Evolutionary conservation across 2,329 filamentous ascomycete genomes (phyloP).

Genomic region (Harringtonia lauricola): DNA sequence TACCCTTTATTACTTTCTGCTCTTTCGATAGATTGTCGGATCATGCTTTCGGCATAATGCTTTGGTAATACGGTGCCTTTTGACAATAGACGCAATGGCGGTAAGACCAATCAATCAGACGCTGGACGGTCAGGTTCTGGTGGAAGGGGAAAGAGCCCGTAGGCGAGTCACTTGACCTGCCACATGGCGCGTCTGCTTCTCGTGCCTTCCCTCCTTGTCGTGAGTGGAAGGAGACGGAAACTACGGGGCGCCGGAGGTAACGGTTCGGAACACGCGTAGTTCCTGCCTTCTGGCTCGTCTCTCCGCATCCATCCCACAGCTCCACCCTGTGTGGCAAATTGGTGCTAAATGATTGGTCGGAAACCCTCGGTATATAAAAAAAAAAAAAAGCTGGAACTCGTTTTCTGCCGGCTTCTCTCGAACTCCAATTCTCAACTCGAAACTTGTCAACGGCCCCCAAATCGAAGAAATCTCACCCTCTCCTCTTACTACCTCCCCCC

Average conservation of each 20-base stretch:
- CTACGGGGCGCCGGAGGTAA: background rate
- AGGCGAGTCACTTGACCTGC: no score
- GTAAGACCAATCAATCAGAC: no score
- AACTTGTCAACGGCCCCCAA: background rate
- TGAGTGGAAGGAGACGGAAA: background rate
- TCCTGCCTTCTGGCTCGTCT: no score
- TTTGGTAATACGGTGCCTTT: no score
- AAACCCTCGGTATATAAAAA: slow-evolving; percentile 7
- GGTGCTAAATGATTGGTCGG: slow-evolving; percentile 8
- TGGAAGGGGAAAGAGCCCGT: no score
- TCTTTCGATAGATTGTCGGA: no score
- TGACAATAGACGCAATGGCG: no score
- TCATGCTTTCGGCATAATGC: no score
- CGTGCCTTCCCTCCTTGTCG: background rate
- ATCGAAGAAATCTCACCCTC: background rate
- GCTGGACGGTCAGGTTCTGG: no score
- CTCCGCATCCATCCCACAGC: background rate
- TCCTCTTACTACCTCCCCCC: background rate
- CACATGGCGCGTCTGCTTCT: no score
- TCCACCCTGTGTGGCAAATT: slow-evolving; percentile 11
- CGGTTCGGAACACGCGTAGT: background rate
- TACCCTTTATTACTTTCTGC: no score
- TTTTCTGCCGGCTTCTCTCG: background rate
- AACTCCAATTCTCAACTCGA: background rate
- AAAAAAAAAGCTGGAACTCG: background rate